These are phyloP conservation scores for Spergularia marina DNA, from an alignment of 148 eudicot genomes.

Conservation along the genomic window DNA sequence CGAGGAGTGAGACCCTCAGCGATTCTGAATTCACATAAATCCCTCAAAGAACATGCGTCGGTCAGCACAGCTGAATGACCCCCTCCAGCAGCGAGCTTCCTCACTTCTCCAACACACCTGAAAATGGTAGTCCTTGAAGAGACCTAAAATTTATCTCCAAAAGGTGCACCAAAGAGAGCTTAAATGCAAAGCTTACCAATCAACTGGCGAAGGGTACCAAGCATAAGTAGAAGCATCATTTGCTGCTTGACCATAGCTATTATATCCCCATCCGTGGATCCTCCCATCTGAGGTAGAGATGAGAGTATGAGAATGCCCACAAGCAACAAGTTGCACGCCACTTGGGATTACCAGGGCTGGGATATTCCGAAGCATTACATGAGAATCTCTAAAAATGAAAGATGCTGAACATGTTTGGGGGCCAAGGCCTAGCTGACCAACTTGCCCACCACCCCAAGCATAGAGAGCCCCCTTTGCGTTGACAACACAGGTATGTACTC, in stretches of 20 bases:
- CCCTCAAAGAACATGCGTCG: conserved; percentile 90
- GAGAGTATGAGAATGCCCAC: conserved; percentile 98
- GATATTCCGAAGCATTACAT: conserved; percentile 66
- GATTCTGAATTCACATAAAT: conserved; percentile 88
- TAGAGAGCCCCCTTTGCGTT: conserved; percentile 90
- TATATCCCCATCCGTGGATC: conserved; percentile 98
- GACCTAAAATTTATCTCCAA: background rate
- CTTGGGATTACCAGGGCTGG: conserved; percentile 72
- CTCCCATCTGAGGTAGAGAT: conserved; percentile 81
- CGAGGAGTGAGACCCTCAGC: conserved; percentile 60
- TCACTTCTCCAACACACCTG: conserved; percentile 98
- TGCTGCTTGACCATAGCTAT: conserved; percentile 95
- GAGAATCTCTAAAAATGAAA: conserved; percentile 56
- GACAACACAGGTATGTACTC: conserved; percentile 93
- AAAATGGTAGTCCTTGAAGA: conserved; percentile 9
- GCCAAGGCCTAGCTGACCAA: conserved; percentile 94
- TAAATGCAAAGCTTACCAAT: conserved; percentile 57
- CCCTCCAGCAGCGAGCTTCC: conserved; percentile 96
- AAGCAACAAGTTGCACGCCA: conserved; percentile 74
- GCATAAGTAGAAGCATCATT: conserved; percentile 86
- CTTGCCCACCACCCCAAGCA: conserved; percentile 97
- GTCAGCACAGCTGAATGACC: conserved; percentile 97
- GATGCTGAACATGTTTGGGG: conserved; percentile 69
- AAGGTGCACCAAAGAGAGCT: background rate
- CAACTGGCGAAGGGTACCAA: conserved; percentile 99